Evolutionary conservation across 495 filamentous ascomycete species (phyloP), one percentile per base, ranked within the genome.

Genomic region (Penicillium cinerascens): DNA sequence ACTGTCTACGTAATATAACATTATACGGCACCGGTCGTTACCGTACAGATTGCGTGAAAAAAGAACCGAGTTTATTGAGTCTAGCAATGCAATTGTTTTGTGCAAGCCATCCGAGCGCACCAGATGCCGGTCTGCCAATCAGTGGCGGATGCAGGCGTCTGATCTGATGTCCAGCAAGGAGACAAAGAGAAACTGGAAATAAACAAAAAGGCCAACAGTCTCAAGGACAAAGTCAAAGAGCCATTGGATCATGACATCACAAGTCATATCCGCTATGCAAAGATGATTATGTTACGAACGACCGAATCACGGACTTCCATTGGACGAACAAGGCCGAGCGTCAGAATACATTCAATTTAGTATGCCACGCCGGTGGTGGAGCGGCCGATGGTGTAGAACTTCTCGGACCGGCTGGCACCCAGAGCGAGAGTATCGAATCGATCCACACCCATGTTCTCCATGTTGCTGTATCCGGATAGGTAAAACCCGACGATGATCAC

Each of bases 401-500:
- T 75, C 21, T 70, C 58, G 2, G 65, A 50, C 33, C 41, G 55
- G 16, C 18, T 56, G n/a, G 55, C 37, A n/a, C 66, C 69, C n/a
- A 86, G 71, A 16, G 77, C 77, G 43, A 88, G 71, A 3, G 79
- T 86, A 61, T 91, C 86, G 57, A 88, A 89, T n/a, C 87, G 80
- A 58, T 85, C 81, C 42, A 81, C 61, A 1, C 82, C 86, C 67
- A 76, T 78, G 25, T 67, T 68, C 6, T 82, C 71, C 62, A 83
- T 60, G 53, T 87, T 83, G 39, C 81, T 86, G 60, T 81, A 91
- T 38, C 90, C 83, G 25, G 88, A 87, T 44, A 95, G 85, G 69
- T 91, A 97, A 71, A 93, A 99, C 2, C 93, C 93, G 26, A 91
- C 80, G 18, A 96, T 74, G 21, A 99, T 89, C 37, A 97, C 95